phyloP scores from a whole-genome alignment of 257 asterid species.

The Verbena officinalis region DNA sequence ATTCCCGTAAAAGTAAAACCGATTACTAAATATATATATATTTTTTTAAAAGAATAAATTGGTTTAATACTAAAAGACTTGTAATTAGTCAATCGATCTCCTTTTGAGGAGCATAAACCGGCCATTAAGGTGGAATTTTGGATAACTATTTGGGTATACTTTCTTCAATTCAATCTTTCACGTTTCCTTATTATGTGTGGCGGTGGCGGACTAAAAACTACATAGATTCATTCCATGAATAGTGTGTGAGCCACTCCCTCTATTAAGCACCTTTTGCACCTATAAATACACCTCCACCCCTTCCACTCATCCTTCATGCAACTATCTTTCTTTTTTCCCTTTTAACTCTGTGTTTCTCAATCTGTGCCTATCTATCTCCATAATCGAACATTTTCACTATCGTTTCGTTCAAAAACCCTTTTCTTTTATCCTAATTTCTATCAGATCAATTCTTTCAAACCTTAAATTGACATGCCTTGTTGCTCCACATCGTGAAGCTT shows the following conservation, averaged over 20 bases:
- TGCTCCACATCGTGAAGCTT: background rate
- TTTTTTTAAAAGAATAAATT: too few relatives aligned
- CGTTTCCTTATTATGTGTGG: constrained; percentile 9
- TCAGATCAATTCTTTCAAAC: background rate
- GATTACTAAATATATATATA: too few relatives aligned
- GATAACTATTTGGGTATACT: background rate
- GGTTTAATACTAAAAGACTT: background rate
- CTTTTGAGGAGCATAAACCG: constrained; percentile 20
- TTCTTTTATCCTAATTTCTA: background rate
- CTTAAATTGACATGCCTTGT: background rate
- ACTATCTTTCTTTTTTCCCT: constrained; percentile 3
- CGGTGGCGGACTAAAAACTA: constrained; percentile 3
- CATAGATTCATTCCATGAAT: constrained; percentile 26
- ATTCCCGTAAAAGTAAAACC: too few relatives aligned
- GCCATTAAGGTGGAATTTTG: constrained; percentile 2
- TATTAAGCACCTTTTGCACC: constrained; percentile 30
- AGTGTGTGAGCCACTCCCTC: background rate
- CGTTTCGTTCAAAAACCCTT: background rate
- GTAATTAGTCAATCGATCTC: constrained; percentile 10
- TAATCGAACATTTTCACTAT: constrained; percentile 13
- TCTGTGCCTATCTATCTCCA: constrained; percentile 2
- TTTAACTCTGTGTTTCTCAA: background rate
- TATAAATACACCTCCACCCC: constrained; percentile 55
- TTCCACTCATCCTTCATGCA: constrained; percentile 46
- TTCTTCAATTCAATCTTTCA: background rate